These are phyloP conservation scores for Chenopodium album DNA, from an alignment of 148 eudicot genomes.

Conservation along the genomic window DNA sequence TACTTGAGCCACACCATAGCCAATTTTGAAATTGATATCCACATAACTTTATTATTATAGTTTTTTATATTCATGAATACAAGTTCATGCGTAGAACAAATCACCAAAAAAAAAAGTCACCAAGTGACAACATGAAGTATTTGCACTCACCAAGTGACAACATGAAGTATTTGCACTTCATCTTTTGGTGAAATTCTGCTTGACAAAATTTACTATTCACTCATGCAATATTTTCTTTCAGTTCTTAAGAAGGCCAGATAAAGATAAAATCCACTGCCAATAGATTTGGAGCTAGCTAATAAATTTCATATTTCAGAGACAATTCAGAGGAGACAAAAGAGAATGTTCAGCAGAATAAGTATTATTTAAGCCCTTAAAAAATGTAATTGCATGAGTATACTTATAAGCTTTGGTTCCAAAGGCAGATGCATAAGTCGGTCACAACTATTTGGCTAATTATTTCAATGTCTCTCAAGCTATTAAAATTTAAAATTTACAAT, in stretches of 20 bases:
- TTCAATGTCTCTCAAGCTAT: not conserved
- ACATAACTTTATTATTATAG: not conserved
- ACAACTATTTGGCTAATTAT: not conserved
- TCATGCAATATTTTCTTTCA: not conserved
- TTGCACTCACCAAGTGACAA: not conserved
- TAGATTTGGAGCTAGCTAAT: not conserved
- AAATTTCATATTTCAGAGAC: not conserved
- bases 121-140: not conserved
- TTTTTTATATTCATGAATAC: not conserved
- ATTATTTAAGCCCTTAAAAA: not conserved
- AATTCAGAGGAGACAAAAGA: not conserved
- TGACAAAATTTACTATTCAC: not conserved
- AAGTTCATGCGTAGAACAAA: too few relatives aligned
- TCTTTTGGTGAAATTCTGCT: not conserved
- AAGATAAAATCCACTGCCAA: not conserved
- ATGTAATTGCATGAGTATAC: not conserved
- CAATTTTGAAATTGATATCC: not conserved
- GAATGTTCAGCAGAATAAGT: not conserved
- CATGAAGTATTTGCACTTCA: not conserved
- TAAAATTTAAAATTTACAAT: not conserved
- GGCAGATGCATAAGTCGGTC: not conserved
- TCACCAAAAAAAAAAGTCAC: not conserved
- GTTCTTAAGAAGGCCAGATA: not conserved
- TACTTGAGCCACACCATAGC: not conserved
- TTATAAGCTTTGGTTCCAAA: not conserved